A percentile compares a stretch with the other conserved stretches of the same genome.
These are phyloP conservation scores for Botrytis galanthina DNA, from an alignment of 2,329 filamentous ascomycete genomes.

Conservation along the genomic window DNA sequence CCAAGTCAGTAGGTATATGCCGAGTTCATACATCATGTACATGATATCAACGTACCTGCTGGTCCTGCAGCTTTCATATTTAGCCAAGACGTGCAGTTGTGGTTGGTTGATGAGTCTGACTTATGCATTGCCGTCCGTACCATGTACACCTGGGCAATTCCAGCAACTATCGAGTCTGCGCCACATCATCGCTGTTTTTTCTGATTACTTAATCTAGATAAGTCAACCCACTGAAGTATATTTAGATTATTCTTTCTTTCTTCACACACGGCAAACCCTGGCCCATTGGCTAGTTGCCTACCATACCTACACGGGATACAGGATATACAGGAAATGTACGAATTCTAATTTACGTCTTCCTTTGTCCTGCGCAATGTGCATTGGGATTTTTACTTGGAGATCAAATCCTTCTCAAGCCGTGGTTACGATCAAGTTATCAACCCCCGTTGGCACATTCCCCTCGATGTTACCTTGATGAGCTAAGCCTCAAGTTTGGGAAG, in stretches of 20 bases:
- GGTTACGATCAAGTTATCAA: background rate
- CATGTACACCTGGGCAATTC: background rate
- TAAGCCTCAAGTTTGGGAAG: conserved; percentile 2
- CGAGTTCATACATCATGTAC: background rate
- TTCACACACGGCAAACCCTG: background rate
- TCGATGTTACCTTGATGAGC: background rate
- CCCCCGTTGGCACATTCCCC: background rate
- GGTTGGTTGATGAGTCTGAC: background rate
- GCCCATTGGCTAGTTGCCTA: background rate
- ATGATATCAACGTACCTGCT: background rate
- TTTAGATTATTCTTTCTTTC: background rate
- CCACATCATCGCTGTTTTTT: background rate
- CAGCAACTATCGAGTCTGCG: background rate
- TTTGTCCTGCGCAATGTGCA: background rate
- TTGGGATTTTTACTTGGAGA: background rate
- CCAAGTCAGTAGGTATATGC: background rate
- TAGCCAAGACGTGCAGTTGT: background rate
- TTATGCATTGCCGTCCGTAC: background rate
- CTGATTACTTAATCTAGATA: background rate
- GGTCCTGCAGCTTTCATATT: conserved; percentile 13
- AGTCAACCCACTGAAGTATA: background rate
- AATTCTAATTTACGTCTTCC: background rate
- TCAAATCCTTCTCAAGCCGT: background rate
- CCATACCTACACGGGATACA: background rate
- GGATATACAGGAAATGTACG: background rate